These are phyloP conservation scores for Marsdenia floribunda DNA, from an alignment of 257 asterid species.

Conservation along the genomic window DNA sequence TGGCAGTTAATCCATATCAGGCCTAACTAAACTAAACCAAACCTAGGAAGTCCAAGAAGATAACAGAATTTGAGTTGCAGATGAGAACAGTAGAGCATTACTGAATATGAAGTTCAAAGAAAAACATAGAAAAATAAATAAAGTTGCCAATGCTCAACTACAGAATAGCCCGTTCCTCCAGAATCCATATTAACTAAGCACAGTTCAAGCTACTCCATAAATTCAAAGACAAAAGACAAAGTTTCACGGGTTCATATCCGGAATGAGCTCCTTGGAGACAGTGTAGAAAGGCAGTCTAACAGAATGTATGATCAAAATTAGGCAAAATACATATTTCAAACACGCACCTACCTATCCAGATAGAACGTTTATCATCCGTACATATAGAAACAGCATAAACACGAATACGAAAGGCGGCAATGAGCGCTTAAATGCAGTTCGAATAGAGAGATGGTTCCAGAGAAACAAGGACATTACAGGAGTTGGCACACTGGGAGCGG, in stretches of 20 bases:
- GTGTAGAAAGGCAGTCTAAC: not conserved
- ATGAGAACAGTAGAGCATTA: not conserved
- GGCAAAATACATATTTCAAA: not conserved
- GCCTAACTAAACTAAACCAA: not conserved
- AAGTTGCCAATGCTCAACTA: not conserved
- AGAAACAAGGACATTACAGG: constrained; percentile 33
- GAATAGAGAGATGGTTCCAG: constrained; percentile 5
- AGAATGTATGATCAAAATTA: not conserved
- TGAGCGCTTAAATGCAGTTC: constrained; percentile 20
- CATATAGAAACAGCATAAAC: not conserved
- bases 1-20: not conserved
- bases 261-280: not conserved
- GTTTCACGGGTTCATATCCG: not conserved
- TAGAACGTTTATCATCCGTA: not conserved
- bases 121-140: not conserved
- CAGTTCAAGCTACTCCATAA: not conserved
- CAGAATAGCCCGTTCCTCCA: not conserved
- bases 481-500: constrained; percentile 15
- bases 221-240: not conserved
- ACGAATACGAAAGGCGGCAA: not conserved
- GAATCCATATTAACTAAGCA: not conserved
- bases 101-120: not conserved
- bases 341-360: not conserved
- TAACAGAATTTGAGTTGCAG: not conserved
- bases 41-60: not conserved